These are phyloP conservation scores for Hymenoscyphus albidus DNA, from an alignment of 2,329 filamentous ascomycete species.

Conservation along the genomic window DNA sequence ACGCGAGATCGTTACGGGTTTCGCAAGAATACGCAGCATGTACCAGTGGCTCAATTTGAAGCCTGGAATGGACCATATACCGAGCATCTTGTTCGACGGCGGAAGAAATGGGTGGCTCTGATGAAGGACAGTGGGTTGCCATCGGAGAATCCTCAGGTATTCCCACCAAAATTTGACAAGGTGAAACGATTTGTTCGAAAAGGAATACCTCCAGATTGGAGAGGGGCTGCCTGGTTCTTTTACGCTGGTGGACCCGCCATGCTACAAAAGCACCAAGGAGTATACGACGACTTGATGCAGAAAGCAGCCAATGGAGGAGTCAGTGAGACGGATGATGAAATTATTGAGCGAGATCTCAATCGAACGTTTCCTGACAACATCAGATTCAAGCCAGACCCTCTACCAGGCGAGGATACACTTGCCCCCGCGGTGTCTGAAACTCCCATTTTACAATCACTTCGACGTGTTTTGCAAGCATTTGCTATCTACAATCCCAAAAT, in stretches of 20 bases:
- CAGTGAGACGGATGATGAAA: slow-evolving; percentile 74
- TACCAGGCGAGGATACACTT: slow-evolving; percentile 26
- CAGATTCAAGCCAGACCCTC: slow-evolving; percentile 67
- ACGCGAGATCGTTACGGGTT: slow-evolving; percentile 84
- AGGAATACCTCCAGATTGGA: slow-evolving; percentile 88
- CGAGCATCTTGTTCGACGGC: slow-evolving; percentile 68
- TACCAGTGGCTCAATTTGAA: slow-evolving; percentile 75
- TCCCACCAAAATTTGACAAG: slow-evolving; percentile 76
- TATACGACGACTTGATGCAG: slow-evolving; percentile 67
- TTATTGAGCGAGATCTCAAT: slow-evolving; percentile 90
- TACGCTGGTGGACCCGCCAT: slow-evolving; percentile 85
- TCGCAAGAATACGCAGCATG: slow-evolving; percentile 78
- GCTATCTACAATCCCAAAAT: slow-evolving; percentile 86
- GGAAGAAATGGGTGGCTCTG: slow-evolving; percentile 76
- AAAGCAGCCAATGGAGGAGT: slow-evolving; percentile 58
- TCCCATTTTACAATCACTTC: slow-evolving; percentile 73
- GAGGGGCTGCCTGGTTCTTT: slow-evolving; percentile 96
- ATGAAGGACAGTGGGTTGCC: slow-evolving; percentile 73
- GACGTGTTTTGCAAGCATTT: slow-evolving; percentile 84
- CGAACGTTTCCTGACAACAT: slow-evolving; percentile 94
- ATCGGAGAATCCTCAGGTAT: slow-evolving; percentile 67
- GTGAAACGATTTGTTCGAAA: slow-evolving; percentile 89
- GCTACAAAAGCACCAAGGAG: slow-evolving; percentile 68
- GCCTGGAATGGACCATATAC: slow-evolving; percentile 74
- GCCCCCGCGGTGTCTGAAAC: slow-evolving; percentile 51